Evolutionary conservation across 192 early-diverging fungal species (phyloP).

Genomic region (Jimgerdemannia flammicorona): DNA sequence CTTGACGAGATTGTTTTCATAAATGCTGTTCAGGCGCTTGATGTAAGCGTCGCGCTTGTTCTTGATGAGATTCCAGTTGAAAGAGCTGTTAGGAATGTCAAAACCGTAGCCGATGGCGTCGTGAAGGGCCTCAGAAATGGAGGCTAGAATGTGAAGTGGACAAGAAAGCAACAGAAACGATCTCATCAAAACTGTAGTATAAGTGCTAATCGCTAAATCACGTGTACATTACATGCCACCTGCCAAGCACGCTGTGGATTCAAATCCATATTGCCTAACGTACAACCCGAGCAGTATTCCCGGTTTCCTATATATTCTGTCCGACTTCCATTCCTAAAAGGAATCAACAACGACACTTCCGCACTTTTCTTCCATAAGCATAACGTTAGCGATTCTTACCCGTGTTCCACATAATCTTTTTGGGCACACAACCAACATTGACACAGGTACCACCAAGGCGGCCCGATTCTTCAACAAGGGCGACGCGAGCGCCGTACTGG

Average conservation of each 20-base stretch:
- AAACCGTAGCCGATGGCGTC: constrained; percentile 94
- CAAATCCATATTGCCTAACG: no score
- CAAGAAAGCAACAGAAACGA: not conserved
- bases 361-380: constrained; percentile 3
- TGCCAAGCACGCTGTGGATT: no score
- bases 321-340: not conserved
- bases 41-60: constrained; percentile 95
- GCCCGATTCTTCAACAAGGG: constrained; percentile 77
- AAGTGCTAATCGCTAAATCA: no score
- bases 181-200: not conserved
- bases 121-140: constrained; percentile 79
- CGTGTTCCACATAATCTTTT: constrained; percentile 96
- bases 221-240: no score
- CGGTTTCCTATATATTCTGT: no score
- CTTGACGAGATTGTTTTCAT: constrained; percentile 85
- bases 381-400: constrained; percentile 37
- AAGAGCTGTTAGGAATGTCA: constrained; percentile 33
- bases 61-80: constrained; percentile 84
- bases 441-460: constrained; percentile 89
- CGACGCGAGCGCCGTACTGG: constrained; percentile 87
- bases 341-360: constrained; percentile 6
- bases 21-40: constrained; percentile 94
- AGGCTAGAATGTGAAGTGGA: constrained; percentile 38
- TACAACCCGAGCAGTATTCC: no score
- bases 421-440: constrained; percentile 91